These are phyloP conservation scores for Russula foetens DNA, from an alignment of 768 basidiomycete genomes.

Conservation along the genomic window DNA sequence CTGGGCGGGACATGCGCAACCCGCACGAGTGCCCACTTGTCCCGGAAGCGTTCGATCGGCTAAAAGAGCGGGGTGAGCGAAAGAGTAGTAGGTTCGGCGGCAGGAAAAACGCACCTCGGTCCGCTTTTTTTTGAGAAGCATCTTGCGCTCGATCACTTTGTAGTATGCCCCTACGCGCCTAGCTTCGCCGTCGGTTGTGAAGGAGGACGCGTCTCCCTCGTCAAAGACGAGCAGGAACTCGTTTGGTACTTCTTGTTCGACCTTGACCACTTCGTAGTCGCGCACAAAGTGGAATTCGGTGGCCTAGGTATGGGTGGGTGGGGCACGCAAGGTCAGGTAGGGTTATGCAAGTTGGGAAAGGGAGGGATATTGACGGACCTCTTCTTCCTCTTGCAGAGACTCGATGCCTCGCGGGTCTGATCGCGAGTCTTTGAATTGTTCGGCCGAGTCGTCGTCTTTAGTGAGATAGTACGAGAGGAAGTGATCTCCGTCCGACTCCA, in stretches of 20 bases:
- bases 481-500: constrained; percentile 83
- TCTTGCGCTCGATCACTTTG: constrained; percentile 84
- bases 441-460: constrained; percentile 61
- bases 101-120: constrained; percentile 52
- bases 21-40: constrained; percentile 79
- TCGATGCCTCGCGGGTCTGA: constrained; percentile 30
- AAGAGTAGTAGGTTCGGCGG: no score
- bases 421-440: constrained; percentile 55
- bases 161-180: constrained; percentile 63
- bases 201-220: constrained; percentile 29
- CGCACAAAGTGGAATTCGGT: constrained; percentile 70
- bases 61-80: no score
- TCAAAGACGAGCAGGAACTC: constrained; percentile 75
- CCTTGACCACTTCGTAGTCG: constrained; percentile 82
- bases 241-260: constrained; percentile 80
- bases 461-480: constrained; percentile 84
- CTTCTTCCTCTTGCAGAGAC: constrained; percentile 44
- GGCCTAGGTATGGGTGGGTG: constrained; percentile 35
- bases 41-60: constrained; percentile 63
- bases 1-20: no score
- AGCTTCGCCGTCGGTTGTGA: constrained; percentile 21
- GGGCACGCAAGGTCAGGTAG: no score
- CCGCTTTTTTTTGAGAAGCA: constrained; percentile 79
- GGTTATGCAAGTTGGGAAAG: no score
- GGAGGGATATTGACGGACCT: constrained; percentile 31